phyloP scores from a whole-genome alignment of 2,329 filamentous ascomycete species.

The Ophiostoma quercus region DNA sequence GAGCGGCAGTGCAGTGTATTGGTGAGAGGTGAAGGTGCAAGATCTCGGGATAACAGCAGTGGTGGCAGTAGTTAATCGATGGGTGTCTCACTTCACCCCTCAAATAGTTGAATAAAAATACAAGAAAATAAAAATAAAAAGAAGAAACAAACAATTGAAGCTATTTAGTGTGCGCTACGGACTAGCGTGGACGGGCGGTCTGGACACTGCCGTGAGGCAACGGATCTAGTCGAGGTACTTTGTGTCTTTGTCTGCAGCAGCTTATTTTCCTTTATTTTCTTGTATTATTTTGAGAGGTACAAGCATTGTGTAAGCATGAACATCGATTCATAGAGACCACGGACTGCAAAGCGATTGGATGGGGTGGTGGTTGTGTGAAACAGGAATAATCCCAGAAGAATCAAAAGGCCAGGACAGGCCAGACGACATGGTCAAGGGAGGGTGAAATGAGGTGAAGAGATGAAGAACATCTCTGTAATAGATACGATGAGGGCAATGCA shows the following conservation, averaged over 20 bases:
- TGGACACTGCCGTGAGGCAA: slow-evolving; percentile 22
- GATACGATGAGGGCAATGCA: neutral
- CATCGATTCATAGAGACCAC: neutral
- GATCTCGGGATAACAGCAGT: neutral
- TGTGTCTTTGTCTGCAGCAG: neutral
- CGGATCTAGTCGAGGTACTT: slow-evolving; percentile 4
- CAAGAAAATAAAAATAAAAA: too few relatives aligned
- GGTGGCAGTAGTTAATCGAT: neutral
- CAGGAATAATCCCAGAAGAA: neutral
- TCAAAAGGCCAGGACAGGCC: neutral
- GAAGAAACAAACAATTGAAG: slow-evolving; percentile 3
- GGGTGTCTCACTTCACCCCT: neutral
- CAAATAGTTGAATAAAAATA: neutral
- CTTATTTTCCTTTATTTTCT: neutral
- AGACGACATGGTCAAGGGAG: neutral
- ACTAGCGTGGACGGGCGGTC: slow-evolving; percentile 25
- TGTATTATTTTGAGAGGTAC: neutral
- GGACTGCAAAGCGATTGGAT: neutral
- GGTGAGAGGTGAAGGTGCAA: neutral
- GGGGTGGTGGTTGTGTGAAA: neutral
- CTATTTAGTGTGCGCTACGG: slow-evolving; percentile 18
- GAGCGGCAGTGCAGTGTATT: neutral
- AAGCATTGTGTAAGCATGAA: neutral
- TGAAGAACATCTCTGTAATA: neutral
- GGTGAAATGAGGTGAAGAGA: neutral